Evolutionary conservation across 805 yeast species (phyloP).

Genomic region (Yarrowia hollandica): DNA sequence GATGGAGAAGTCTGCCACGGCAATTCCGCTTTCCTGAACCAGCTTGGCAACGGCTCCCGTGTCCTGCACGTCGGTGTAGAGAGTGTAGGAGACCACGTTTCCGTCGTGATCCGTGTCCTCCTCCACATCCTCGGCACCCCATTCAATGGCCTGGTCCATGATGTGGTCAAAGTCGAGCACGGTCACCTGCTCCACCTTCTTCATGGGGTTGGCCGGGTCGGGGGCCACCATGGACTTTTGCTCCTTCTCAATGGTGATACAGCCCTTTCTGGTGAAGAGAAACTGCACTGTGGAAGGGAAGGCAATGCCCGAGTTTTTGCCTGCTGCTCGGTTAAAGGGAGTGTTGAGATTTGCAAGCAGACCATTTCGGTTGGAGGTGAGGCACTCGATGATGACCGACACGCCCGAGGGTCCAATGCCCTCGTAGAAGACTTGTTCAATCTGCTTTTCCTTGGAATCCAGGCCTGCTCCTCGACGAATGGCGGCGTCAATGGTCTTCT

Average conservation of each 20-base stretch:
- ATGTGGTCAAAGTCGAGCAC: constrained; percentile 66
- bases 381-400: constrained; percentile 78
- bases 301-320: constrained; percentile 43
- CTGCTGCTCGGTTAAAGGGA: constrained; percentile 63
- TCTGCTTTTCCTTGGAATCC: constrained; percentile 43
- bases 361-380: constrained; percentile 85
- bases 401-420: constrained; percentile 93
- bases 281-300: constrained; percentile 74
- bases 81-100: constrained; percentile 44
- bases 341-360: constrained; percentile 74
- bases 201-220: constrained; percentile 36
- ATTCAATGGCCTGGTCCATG: constrained; percentile 72
- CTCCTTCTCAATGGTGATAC: constrained; percentile 52
- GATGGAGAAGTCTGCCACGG: constrained; percentile 69
- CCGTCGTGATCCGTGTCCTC: constrained; percentile 52
- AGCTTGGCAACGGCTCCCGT: constrained; percentile 61
- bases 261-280: constrained; percentile 77
- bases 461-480: constrained; percentile 81
- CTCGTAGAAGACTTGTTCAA: constrained; percentile 66
- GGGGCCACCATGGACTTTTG: constrained; percentile 26
- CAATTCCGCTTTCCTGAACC: constrained; percentile 54
- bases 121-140: constrained; percentile 75
- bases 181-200: constrained; percentile 33
- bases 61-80: constrained; percentile 64
- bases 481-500: constrained; percentile 84